Evolutionary conservation across 2,329 filamentous ascomycete species (phyloP), one percentile per base, ranked within the genome.

Genomic region (Fusarium drepaniforme): DNA sequence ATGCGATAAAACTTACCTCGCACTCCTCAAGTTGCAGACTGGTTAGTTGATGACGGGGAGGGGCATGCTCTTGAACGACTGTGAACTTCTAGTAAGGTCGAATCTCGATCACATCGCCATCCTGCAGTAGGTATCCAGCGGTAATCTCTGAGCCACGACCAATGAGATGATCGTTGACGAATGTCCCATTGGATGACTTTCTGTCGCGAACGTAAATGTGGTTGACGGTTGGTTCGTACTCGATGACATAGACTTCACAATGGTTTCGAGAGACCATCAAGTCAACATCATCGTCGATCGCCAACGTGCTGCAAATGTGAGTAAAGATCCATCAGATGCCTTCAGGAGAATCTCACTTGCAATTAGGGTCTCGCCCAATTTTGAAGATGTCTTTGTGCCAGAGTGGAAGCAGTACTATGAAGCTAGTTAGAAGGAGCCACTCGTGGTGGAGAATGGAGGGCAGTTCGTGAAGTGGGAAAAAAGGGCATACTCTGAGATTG

Each of bases 201-300:
- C 87, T 85, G 73, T 91, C 90, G 16, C 89, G 86, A 33, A 90
- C 88, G 72, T 90, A 91, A 46, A 91, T 80, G 64, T 89, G 80
- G 53, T 82, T 82, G 73, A 80, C 66, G 11, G 79, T 80, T 23
- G 80, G 78, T 53, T 90, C 88, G 70, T 90, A 89, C 12, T 86
- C 78, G 46, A 91, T 81, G 2, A 86, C 86, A 77, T 90, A 91
- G 37, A 91, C 82, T 73, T 90, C 87, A 72, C 89, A 88, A 64
- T 91, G 89, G 30, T 85, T 83, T 62, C 88, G 85, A 2, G 89
- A 91, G 23, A 91, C 83, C 1, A 77, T 72, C 69, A 84, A 80
- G 3, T 83, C 74, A n/a, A 62, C 58, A 53, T 84, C 83, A 53
- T 79, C 77, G 12, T 80, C 76, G 44, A 90, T 84, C 25, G 79